These are phyloP conservation scores for Colletotrichum gloeosporioides DNA, from an alignment of 2,329 filamentous ascomycete species.

Conservation along the genomic window DNA sequence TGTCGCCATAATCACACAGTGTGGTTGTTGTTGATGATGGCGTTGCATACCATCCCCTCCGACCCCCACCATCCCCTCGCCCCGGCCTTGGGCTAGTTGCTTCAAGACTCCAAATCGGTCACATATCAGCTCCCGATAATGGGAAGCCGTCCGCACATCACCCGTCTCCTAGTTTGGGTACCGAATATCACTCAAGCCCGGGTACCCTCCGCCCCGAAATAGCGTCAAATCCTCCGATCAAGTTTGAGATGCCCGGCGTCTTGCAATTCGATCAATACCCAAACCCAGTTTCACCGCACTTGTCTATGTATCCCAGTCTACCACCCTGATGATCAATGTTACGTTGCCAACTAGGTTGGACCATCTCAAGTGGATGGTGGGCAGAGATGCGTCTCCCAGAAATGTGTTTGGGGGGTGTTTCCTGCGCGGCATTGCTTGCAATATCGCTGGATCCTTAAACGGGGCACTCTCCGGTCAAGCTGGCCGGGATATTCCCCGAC, in stretches of 20 bases:
- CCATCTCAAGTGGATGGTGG: slow-evolving; percentile 12
- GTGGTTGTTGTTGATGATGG: not conserved
- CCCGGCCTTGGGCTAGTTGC: slow-evolving; percentile 2
- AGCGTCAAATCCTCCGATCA: not conserved
- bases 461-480: not conserved
- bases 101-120: not conserved
- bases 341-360: not conserved
- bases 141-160: not conserved
- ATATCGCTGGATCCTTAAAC: not conserved
- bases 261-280: not conserved
- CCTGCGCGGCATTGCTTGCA: not conserved
- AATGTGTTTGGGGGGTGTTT: not conserved
- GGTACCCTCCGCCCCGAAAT: not conserved
- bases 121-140: not conserved
- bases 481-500: not conserved
- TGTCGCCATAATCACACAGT: not conserved
- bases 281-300: not conserved
- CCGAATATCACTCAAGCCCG: not conserved
- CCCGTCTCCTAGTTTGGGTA: not conserved
- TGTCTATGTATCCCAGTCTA: not conserved
- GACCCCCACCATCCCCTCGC: not conserved
- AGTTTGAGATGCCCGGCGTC: not conserved
- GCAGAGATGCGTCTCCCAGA: not conserved
- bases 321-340: not conserved
- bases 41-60: not conserved